Base-by-base conservation (phyloP, 2,329 filamentous ascomycete genomes). In the Ophiostoma novo-ulmi region DNA sequence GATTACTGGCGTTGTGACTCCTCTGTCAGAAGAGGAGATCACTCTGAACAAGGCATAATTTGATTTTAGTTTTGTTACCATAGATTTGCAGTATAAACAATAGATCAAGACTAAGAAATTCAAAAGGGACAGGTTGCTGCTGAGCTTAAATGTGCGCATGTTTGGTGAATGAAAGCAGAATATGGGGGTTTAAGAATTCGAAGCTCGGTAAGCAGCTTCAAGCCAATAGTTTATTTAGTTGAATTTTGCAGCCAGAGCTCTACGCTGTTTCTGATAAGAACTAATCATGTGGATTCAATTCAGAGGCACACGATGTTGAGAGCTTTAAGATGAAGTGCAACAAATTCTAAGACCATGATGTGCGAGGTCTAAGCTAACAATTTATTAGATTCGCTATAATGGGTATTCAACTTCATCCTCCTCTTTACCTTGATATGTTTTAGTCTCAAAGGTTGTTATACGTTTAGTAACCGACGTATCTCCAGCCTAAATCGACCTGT, bases 1-100 rank as follows among this genome's bases (percentile, higher is more conserved):
- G 82, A 80, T 84, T 22, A 41, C 44, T 13, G 70, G 39, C 17
- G 68, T 71, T 5, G 71, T 73, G 13, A 44, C 39, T 2, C 70
- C 70, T 8, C 61, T 71, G 39, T 26, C 55, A 13, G 66, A 35
- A 48, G 44, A 48, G 44, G 44, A 48, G 44, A n/a, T 7, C 44
- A 48, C 44, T 20, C 44, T 48, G 44, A 48, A 7, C 44, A 48
- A 48, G 44, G 20, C 17, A 48, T 48, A 48, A 7, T 1, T n/a
- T 48, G 6, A 20, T 20, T 1, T n/a, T 48, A n/a, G 10, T 39
- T 39, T 39, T 39, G 10, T 39, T 39, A 39, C 11, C 2, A 39
- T 48, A 48, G 17, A 48, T 48, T 48, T 48, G 20, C 44, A 48
- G 44, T 48, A 48, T 48, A n/a, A 48, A 48, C 44, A 48, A n/a